A percentile compares a stretch with the other conserved stretches of the same genome.
phyloP scores from a whole-genome alignment of 352 stramenopile genomes.

The Pelagophyceae sp. region DNA sequence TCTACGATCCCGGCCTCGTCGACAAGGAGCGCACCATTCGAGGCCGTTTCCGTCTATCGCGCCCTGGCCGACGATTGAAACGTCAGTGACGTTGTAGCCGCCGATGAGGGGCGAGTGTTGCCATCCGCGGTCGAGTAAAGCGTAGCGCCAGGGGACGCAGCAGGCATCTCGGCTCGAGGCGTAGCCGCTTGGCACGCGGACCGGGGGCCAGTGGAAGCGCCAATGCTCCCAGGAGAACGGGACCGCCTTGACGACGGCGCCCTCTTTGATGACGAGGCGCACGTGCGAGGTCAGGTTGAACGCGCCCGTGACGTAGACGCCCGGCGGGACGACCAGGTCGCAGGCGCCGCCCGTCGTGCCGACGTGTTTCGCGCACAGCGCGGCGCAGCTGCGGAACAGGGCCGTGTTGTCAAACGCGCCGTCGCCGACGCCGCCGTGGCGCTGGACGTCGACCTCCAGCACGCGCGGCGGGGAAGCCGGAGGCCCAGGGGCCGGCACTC shows the following conservation, averaged over 20 bases:
- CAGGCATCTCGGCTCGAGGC: constrained; percentile 22
- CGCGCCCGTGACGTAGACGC: neutral
- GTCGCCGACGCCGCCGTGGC: too few species aligned
- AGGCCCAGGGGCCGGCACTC: too few species aligned
- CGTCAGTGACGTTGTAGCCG: constrained; percentile 25
- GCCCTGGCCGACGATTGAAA: constrained; percentile 19
- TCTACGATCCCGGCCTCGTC: constrained; percentile 29
- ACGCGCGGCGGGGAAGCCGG: too few species aligned
- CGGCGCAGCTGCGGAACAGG: too few species aligned
- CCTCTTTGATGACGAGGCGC: too few species aligned
- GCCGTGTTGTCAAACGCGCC: too few species aligned
- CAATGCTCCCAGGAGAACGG: constrained; percentile 4
- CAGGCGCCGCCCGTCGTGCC: too few species aligned
- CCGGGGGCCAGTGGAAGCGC: constrained; percentile 25
- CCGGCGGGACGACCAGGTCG: neutral
- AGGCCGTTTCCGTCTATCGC: too few species aligned
- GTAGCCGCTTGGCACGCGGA: constrained; percentile 32
- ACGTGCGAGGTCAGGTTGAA: too few species aligned
- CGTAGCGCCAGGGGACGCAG: constrained; percentile 11
- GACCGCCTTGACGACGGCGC: neutral
- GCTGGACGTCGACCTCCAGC: too few species aligned
- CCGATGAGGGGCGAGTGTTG: constrained; percentile 29
- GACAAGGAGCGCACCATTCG: too few species aligned
- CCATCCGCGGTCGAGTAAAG: neutral
- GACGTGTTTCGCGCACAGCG: too few species aligned